These are phyloP conservation scores for Aspergillus vadensis DNA, from an alignment of 2,329 filamentous ascomycete species.

Conservation along the genomic window DNA sequence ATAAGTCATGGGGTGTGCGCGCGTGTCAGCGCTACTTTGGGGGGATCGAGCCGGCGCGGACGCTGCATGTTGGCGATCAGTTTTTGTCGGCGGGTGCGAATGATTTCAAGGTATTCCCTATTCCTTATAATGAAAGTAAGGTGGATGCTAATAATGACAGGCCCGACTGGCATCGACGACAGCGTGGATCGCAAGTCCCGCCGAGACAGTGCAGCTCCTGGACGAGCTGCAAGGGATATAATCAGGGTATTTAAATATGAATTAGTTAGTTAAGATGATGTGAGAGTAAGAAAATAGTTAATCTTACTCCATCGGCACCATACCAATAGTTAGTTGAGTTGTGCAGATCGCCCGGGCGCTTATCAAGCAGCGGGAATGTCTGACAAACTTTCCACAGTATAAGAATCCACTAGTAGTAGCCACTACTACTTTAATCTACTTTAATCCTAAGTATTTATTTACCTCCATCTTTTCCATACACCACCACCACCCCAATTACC, in stretches of 20 bases:
- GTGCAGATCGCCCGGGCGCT: background rate
- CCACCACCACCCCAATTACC: background rate
- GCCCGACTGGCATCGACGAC: conserved; percentile 89
- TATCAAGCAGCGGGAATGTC: background rate
- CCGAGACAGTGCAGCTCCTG: conserved; percentile 84
- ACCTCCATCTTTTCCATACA: background rate
- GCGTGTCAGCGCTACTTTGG: conserved; percentile 92
- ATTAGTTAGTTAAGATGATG: background rate
- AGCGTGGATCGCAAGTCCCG: conserved; percentile 92
- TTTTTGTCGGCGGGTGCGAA: conserved; percentile 94
- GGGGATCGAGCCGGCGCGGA: conserved; percentile 71
- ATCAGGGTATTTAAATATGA: background rate
- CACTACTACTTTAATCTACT: background rate
- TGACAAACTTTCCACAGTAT: background rate
- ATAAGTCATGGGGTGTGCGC: conserved; percentile 93
- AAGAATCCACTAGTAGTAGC: background rate
- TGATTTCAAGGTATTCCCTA: conserved; percentile 75
- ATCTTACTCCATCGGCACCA: no score
- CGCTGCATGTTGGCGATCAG: conserved; percentile 92
- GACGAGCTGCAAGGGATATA: conserved; percentile 69
- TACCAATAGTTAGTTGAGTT: no score
- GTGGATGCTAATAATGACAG: conserved; percentile 28
- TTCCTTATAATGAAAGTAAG: background rate
- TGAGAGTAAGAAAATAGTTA: background rate
- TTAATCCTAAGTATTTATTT: background rate